These are phyloP conservation scores for Trametes gibbosa DNA, from an alignment of 768 basidiomycete genomes.

Conservation along the genomic window DNA sequence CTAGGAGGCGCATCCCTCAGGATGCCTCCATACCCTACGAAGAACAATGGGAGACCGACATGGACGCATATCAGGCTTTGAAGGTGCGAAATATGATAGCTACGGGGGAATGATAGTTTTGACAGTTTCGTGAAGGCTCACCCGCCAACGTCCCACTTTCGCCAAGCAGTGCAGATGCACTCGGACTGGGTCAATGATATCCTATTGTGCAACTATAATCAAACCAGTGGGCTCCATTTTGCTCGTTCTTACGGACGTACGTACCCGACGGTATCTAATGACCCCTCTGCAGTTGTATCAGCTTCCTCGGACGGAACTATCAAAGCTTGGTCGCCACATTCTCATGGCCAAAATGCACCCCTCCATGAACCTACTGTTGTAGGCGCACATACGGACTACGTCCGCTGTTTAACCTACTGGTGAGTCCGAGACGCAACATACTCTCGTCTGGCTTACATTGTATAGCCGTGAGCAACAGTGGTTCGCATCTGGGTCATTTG, in stretches of 20 bases:
- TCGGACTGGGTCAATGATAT: conserved; percentile 98
- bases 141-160: conserved; percentile 58
- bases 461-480: conserved; percentile 75
- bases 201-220: conserved; percentile 86
- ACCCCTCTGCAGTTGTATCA: conserved; percentile 62
- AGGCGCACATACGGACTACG: conserved; percentile 83
- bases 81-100: conserved; percentile 40
- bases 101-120: not conserved
- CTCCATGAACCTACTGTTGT: conserved; percentile 59
- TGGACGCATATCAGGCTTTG: conserved; percentile 44
- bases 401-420: conserved; percentile 76
- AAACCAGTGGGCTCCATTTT: conserved; percentile 58
- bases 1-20: conserved; percentile 30
- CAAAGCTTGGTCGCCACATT: conserved; percentile 90
- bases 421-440: conserved; percentile 31
- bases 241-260: not conserved
- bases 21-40: conserved; percentile 53
- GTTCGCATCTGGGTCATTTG: conserved; percentile 93
- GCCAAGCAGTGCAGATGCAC: conserved; percentile 87
- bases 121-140: not conserved
- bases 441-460: conserved; percentile 16
- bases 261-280: not conserved
- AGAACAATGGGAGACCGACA: conserved; percentile 78
- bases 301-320: conserved; percentile 95
- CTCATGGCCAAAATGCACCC: conserved; percentile 34